Evolutionary conservation across 495 filamentous ascomycete species (phyloP), one percentile per base, ranked within the genome.

Genomic region (Chlorociboria aeruginascens): DNA sequence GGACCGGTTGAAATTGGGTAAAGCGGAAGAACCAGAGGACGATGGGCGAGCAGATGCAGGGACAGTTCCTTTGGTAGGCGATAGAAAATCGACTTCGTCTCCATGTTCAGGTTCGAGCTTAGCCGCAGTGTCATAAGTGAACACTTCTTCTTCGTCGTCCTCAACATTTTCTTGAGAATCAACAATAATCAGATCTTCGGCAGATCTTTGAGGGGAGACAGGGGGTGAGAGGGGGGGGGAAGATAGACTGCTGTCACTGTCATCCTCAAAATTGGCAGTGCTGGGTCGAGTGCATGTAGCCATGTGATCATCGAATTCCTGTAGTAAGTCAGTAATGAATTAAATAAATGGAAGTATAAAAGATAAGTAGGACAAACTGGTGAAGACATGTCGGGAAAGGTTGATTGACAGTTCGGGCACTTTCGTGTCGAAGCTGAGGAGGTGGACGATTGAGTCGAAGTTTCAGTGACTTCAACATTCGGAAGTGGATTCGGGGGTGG

Each of bases 261-360:
- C 38, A 48, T 29, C 50, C 35, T 34, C 30, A 10, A 14, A 25
- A 33, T 17, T 31, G 11, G 45, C 32, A 39, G 36, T 42, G 36
- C 42, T 42, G 20, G 42, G 38, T 37, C 31, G 14, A 25, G 43
- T 38, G 48, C 48, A 51, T 32, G 25, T 33, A 7, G 43, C 40
- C 52, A 55, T 44, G 45, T 55, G 53, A 55, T 51, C 14, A 16
- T 41, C 8, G 49, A 55, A 52, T 16, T 48, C 45, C 53, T 55
- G 42, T 12, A 45, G 37, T 13, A 38, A 41, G 28, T 55, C 41
- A 55, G 48, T 31, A 50, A 46, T 14, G 32, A 6, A n/a, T 8
- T 14, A 20, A 39, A 10, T 17, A 42, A 8, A 34, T 7, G 30
- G 16, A 25, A 11, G 11, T 14, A 33, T 11, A 14, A 29, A 10